Conservation (phyloP, 768 basidiomycete species). For the Agrocybe pediades region DNA sequence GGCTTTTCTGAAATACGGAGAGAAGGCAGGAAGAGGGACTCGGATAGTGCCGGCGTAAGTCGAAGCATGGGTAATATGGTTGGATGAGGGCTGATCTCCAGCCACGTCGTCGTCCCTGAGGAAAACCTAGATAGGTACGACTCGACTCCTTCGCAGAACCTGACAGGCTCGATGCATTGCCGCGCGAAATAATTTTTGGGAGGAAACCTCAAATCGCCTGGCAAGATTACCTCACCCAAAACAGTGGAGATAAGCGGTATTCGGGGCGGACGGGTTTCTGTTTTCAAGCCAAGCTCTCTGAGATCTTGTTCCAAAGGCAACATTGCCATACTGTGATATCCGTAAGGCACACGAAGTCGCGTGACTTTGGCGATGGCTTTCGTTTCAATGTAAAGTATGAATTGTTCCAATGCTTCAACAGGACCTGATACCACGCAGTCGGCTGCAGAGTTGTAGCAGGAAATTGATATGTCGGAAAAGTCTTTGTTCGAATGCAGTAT, state of each 20-base stretch:
- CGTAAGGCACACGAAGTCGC: slow-evolving; percentile 57
- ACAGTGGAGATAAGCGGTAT: slow-evolving; percentile 69
- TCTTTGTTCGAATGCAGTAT: slow-evolving; percentile 32
- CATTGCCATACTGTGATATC: slow-evolving; percentile 72
- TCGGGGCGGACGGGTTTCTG: slow-evolving; percentile 45
- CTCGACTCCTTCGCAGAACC: slow-evolving; percentile 52
- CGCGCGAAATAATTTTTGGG: slow-evolving; percentile 53
- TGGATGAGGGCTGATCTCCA: slow-evolving; percentile 71
- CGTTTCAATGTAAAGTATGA: slow-evolving; percentile 43
- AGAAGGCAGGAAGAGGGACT: slow-evolving; percentile 47
- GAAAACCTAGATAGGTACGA: slow-evolving; percentile 33
- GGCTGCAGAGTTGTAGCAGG: slow-evolving; percentile 63
- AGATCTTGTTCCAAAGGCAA: slow-evolving; percentile 54
- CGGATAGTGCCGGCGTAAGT: slow-evolving; percentile 33
- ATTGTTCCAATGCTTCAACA: slow-evolving; percentile 36
- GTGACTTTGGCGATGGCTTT: slow-evolving; percentile 37
- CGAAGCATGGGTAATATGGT: slow-evolving; percentile 59
- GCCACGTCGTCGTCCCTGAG: slow-evolving; percentile 43
- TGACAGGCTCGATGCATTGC: slow-evolving; percentile 62
- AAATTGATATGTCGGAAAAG: slow-evolving; percentile 45
- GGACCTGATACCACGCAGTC: slow-evolving; percentile 66
- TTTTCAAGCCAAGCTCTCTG: slow-evolving; percentile 32
- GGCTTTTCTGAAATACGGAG: slow-evolving; percentile 45
- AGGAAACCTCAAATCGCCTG: slow-evolving; percentile 53
- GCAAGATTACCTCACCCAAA: slow-evolving; percentile 49